Base-by-base conservation (phyloP, 345 rosid species). In the Gossypioides kirkii region DNA sequence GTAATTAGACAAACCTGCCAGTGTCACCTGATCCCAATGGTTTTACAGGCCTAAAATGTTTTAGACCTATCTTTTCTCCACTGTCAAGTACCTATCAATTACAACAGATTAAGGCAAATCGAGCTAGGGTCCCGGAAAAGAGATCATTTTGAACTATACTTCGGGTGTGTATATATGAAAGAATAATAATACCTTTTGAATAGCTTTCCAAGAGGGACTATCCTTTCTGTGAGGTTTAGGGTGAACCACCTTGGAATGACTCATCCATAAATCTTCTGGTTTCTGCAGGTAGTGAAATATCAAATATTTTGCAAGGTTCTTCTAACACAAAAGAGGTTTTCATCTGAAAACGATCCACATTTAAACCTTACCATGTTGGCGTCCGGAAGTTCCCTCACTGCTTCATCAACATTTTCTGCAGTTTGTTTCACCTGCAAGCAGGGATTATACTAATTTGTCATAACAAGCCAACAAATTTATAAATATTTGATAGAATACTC, bases 1-100 rank as follows among this genome's bases (percentile, higher is more conserved):
- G 47, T n/a, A 60, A 77, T 38, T 20, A 26, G 47, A 77, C 73
- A 70, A 45, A 94, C 98, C 98, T 90, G 82, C 98, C 98, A 20
- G 98, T 94, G 80, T 94, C 98, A 70, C 98, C 98, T 3, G 97
- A 92, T 72, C 97, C 98, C 82, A 94, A 78, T 47, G 98, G 97
- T 78, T 92, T 94, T 68, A 92, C 75, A 6, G 97, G 98, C 82
- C 81, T 81, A 74, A 92, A 94, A 89, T 94, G 97, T 71, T 89
- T 81, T 52, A 94, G 79, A 45, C 97, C 88, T 71, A 94, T 85
- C 46, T 66, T 84, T 77, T 94, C 98, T 72, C 93, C 97, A 10
- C 81, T 69, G 26, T 90, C 91, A 12, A 81, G 73, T 66, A 88
- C 75, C 96, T 90, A 84, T 77, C 77, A 38, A 66, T 64, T 18